Percentiles rank a stretch among this genome's conserved stretches.
phyloP scores from a whole-genome alignment of 345 rosid species.

The Erucastrum elatum region DNA sequence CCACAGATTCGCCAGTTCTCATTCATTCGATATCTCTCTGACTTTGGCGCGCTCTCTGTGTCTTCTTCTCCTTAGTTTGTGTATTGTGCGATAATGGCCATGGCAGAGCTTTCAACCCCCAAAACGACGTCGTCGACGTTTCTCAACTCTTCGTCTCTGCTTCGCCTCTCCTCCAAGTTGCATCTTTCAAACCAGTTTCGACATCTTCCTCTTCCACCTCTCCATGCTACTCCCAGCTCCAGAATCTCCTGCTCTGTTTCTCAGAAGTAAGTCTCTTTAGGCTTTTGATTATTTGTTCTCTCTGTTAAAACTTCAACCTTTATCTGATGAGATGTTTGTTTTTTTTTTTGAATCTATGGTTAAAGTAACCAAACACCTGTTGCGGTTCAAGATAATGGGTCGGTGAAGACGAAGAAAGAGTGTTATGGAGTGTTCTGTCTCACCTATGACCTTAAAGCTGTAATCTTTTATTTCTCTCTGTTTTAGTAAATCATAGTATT shows the following conservation, averaged over 20 bases:
- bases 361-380: slow-evolving; percentile 48
- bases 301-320: not conserved
- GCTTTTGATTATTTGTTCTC: not conserved
- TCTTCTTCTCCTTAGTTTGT: slow-evolving; percentile 20
- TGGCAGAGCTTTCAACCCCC: slow-evolving; percentile 67
- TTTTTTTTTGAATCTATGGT: not conserved
- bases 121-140: slow-evolving; percentile 40
- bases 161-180: slow-evolving; percentile 49
- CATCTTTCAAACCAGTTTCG: slow-evolving; percentile 53
- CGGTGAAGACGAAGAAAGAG: slow-evolving; percentile 52
- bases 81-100: slow-evolving; percentile 54
- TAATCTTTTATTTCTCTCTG: slow-evolving; percentile 35
- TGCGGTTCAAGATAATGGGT: slow-evolving; percentile 48
- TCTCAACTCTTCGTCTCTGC: slow-evolving; percentile 57
- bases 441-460: slow-evolving; percentile 94
- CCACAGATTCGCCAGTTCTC: slow-evolving; percentile 33
- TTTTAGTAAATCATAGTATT: not conserved
- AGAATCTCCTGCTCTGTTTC: slow-evolving; percentile 71
- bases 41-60: slow-evolving; percentile 29
- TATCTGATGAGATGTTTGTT: slow-evolving; percentile 15
- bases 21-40: not conserved
- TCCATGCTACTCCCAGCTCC: slow-evolving; percentile 39
- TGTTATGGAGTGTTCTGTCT: slow-evolving; percentile 93
- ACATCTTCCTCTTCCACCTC: slow-evolving; percentile 47
- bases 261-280: slow-evolving; percentile 35